Evolutionary conservation across 2,329 filamentous ascomycete species (phyloP), one percentile per base, ranked within the genome.

Genomic region (Ophiocordyceps australis): DNA sequence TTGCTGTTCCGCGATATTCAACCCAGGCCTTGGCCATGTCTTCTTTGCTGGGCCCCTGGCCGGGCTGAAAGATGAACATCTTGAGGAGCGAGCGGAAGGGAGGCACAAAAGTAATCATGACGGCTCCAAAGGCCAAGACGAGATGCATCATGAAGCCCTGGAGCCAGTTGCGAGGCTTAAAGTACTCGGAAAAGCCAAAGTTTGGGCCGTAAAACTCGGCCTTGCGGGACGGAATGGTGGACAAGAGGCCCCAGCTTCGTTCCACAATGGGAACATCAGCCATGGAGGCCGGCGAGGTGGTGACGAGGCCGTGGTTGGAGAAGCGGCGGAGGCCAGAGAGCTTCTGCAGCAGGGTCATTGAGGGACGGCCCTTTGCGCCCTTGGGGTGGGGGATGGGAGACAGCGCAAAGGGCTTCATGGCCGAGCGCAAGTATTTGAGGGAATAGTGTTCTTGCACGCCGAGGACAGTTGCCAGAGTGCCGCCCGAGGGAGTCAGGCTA

Each of bases 401-500:
- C 8, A 67, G 46, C 2, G 61, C 59, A 38, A 61, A 74, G 10
- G 70, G 68, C 14, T 45, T 42, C 28, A 51, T 42, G 3, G 62
- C 49, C 4, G 46, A 49, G 10, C 39, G 41, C 5, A 74, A 35
- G 27, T 72, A 52, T 24, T 53, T 47, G 12, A 65, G 26, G 14
- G 51, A 49, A 38, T 61, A 71, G 23, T 47, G 45, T 15, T 74
- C 68, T 29, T 70, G 55, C 14, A 71, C 35, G 24, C 44, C 62
- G 10, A 94, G 46, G 4, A 72, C 54, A 0, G 81, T 83, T 18
- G 66, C 59, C 5, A 85, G 49, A 3, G 78, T 74, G 24, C 73
- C 73, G n/a, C 72, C 72, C 2, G 71, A 76, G 3, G 67, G 61
- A 2, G 48, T 38, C 28, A 38, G 33, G 16, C 42, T 45, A 23